Base-by-base conservation (phyloP, 495 filamentous ascomycete species). In the Hypoxylon lienhwacheense region DNA sequence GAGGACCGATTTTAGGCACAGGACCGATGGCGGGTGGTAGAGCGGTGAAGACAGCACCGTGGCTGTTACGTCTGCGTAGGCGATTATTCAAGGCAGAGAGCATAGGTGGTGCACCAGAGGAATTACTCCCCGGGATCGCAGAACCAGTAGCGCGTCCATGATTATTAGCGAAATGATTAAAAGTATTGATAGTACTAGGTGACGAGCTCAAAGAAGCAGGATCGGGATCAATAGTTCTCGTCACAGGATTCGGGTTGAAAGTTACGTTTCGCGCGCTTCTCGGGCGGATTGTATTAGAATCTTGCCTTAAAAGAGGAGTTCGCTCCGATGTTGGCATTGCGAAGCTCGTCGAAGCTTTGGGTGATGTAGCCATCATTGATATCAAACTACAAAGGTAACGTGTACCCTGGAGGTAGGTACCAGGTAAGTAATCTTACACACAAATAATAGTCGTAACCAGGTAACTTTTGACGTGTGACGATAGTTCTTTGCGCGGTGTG, bases 1-100 rank as follows among this genome's bases (percentile, higher is more conserved):
- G 93, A 5, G 95, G 90, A 3, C 93, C 93, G 44, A 97, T 91
- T 73, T 98, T 98, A 7, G 85, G 74, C 5, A 79, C 72, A 11
- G 51, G 52, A 20, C 47, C 47, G 2, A 75, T 54, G 5, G 70
- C 69, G 1, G 72, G 73, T 1, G 77, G 66, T 6, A 75, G 70
- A 15, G 77, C 70, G 5, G 84, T 78, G 50, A 89, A 81, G 26
- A 73, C 58, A 20, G 64, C 43, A 21, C 87, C 86, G 64, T 88
- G 83, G 69, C 88, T 92, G 61, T 96, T 91, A 42, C 90, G 81
- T 60, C 91, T 77, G 16, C 88, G 85, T 35, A 97, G 84, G 69
- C 88, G 93, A 78, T 76, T 90, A 67, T 96, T 95, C 59, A 96
- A 71, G 2, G 86, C 80, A 1, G 91, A 89, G 12, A 96, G 81